Base-by-base conservation (phyloP, 23 red algal genomes). In the Gracilariopsis chorda region DNA sequence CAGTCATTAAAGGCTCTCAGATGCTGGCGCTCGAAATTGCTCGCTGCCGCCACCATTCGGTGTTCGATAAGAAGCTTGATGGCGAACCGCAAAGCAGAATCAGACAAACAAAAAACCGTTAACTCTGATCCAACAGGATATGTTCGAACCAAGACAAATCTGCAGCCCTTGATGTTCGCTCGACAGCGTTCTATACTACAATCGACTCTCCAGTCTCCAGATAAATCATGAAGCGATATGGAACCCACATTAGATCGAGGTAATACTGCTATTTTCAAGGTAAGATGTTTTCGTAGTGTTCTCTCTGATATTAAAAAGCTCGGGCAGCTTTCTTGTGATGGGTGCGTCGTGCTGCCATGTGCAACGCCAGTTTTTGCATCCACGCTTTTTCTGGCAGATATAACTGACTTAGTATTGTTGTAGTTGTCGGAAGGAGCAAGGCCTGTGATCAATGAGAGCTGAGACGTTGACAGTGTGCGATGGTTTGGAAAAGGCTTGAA, bases 221-320 rank as follows among this genome's bases (percentile, higher is more conserved):
- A 73, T 1, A 73, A 36, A 46, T 73, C 67, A 7, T 42, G 67
- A 25, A 73, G 10, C 0, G 40, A 36, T 73, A 73, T 73, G 17
- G 67, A 45, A 46, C 67, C 67, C 1, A 42, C 23, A 25, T 73
- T 42, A 41, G 67, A 42, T 12, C 28, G 42, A 35, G 67, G 13
- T 73, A 47, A 25, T 42, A 73, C 67, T 25, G 67, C 67, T 73
- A 73, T 73, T 35, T 73, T 73, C 67, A 73, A 73, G 67, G 42
- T 36, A 73, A 73, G 67, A 73, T 45, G 67, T 46, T 45, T 36
- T 42, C 47, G 42, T 1, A 42, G 42, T n/a, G 67, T 73, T 12
- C 67, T 73, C 40, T 73, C 67, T 24, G 67, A 45, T 8, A 73
- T 42, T 3, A 42, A 73, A 20, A 73, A 28, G 0, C 67, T 42